Percentiles rank a stretch among this genome's conserved stretches.
phyloP scores from a whole-genome alignment of 805 yeast genomes.

The Dipodascus albidus region DNA sequence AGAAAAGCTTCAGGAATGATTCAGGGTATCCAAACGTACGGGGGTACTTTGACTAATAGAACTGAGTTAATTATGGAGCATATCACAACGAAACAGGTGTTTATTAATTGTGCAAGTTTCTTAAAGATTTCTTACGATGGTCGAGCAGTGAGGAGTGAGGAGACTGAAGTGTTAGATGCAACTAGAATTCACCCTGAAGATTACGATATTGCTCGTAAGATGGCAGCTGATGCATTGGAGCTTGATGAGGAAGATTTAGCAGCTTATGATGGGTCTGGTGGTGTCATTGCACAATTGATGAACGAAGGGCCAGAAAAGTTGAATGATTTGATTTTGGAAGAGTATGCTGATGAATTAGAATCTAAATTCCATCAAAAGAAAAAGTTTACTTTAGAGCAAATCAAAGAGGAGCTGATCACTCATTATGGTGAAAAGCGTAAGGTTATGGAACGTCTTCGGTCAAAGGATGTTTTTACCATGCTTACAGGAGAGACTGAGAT shows the following conservation, averaged over 20 bases:
- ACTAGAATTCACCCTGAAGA: conserved; percentile 98
- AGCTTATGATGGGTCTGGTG: conserved; percentile 70
- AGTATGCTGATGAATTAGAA: conserved; percentile 83
- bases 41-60: conserved; percentile 54
- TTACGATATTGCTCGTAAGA: conserved; percentile 87
- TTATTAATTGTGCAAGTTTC: conserved; percentile 88
- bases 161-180: conserved; percentile 72
- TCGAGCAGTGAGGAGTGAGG: conserved; percentile 39
- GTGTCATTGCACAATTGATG: conserved; percentile 63
- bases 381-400: conserved; percentile 70
- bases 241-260: conserved; percentile 88
- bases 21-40: conserved; percentile 62
- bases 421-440: conserved; percentile 82
- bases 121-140: conserved; percentile 64
- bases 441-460: conserved; percentile 51
- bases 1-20: conserved; percentile 84
- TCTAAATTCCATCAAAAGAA: conserved; percentile 48
- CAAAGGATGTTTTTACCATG: conserved; percentile 71
- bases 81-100: conserved; percentile 67
- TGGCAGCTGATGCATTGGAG: conserved; percentile 97
- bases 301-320: conserved; percentile 66
- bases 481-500: conserved; percentile 78
- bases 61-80: conserved; percentile 76
- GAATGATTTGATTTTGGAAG: conserved; percentile 79
- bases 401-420: conserved; percentile 74